Percentiles rank a stretch among this genome's conserved stretches.
Evolutionary conservation across 2,329 filamentous ascomycete species (phyloP).

Genomic region (Sporothrix pallida): DNA sequence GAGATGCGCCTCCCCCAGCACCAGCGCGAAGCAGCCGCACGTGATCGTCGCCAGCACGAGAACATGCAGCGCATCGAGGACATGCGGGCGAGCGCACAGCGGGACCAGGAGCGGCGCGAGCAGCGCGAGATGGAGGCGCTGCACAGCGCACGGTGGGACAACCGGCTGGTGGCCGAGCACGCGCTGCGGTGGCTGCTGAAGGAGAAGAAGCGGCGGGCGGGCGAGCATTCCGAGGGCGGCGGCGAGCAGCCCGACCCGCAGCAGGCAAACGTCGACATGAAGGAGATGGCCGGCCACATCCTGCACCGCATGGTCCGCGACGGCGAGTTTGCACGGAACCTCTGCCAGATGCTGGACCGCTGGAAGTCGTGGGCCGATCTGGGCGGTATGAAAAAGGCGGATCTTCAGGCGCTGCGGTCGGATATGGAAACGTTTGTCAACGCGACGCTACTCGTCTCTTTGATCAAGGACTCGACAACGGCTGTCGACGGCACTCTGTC

Average conservation of each 20-base stretch:
- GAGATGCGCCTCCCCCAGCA: conserved; percentile 53
- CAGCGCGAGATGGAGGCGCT: conserved; percentile 57
- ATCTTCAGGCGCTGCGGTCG: conserved; percentile 50
- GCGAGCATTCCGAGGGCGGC: background rate
- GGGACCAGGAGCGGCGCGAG: conserved; percentile 52
- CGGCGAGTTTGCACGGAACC: conserved; percentile 48
- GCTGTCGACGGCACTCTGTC: conserved; percentile 56
- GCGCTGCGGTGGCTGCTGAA: conserved; percentile 53
- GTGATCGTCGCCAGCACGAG: conserved; percentile 52
- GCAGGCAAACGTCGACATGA: conserved; percentile 39
- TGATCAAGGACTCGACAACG: conserved; percentile 54
- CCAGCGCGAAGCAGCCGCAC: conserved; percentile 50
- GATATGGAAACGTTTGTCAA: conserved; percentile 53
- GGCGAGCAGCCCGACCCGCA: background rate
- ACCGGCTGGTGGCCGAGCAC: conserved; percentile 53
- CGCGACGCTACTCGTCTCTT: conserved; percentile 54
- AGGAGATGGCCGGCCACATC: conserved; percentile 53
- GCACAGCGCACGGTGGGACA: conserved; percentile 60
- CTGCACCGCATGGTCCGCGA: conserved; percentile 61
- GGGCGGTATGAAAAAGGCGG: conserved; percentile 58
- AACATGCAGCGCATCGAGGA: conserved; percentile 54
- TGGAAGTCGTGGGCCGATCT: conserved; percentile 63
- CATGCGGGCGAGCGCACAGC: conserved; percentile 51
- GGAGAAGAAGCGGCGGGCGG: conserved; percentile 4
- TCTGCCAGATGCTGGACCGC: conserved; percentile 55